Base-by-base conservation (phyloP, 805 yeast genomes). In the Blastobotrys chiropterorum region DNA sequence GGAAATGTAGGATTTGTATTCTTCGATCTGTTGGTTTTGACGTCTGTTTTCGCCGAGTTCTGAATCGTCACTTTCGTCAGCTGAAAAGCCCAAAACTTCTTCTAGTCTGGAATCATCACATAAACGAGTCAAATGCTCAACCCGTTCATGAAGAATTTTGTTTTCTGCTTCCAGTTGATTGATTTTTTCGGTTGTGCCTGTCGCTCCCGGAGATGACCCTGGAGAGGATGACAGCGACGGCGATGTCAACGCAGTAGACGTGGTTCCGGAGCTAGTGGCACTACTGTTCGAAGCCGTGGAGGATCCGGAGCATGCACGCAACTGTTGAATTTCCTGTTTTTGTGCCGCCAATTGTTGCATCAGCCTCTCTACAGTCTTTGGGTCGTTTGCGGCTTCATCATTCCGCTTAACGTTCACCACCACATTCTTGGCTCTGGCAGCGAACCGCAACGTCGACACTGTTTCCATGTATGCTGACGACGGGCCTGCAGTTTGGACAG, bases 391-490 rank as follows among this genome's bases (percentile, higher is more conserved):
- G 38, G 62, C 58, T 22, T 59, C 61, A 47, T 59, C 62, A 40
- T 67, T 61, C 17, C 77, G 78, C 49, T 77, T 77, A 3, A 87
- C 95, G 50, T 75, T 77, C 60, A 90, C 76, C 11, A 81, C 75
- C 48, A 94, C 82, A 65, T 92, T 89, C 62, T 90, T 90, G 1
- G 98, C 97, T 54, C 97, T 74, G 0, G 96, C 86, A 0, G 97
- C 98, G 71, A 94, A 94, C 49, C 98, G 71, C 21, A 94, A 72
- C 0, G 98, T 90, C 64, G 88, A 89, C 40, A 83, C 72, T 0
- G 97, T 88, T 65, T 92, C 98, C 0, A 86, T 75, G n/a, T 78
- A 69, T 1, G 82, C 76, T 2, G 45, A 39, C 19, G 75, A 75
- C 17, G 69, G 67, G 2, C 85, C 81, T 44, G 86, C 69, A 61